A percentile compares a stretch with the other conserved stretches of the same genome.
Conservation (phyloP, 495 filamentous ascomycete genomes). For the Penicillium chermesinum region DNA sequence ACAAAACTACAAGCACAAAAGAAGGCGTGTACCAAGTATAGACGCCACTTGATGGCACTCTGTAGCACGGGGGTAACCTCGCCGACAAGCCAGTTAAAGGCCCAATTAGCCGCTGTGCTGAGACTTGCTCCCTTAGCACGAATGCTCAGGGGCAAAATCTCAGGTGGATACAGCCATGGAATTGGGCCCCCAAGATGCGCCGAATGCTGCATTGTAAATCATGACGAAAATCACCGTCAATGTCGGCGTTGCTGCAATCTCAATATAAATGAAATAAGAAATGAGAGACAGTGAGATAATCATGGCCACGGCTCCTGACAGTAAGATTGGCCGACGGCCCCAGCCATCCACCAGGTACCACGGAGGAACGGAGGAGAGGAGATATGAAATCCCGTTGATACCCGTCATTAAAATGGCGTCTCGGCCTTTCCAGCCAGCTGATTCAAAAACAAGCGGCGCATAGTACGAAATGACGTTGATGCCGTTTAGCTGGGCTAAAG, state of each 20-base stretch:
- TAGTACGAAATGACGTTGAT: conserved; percentile 99
- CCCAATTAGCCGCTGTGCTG: conserved; percentile 96
- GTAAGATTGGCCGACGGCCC: conserved; percentile 84
- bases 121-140: conserved; percentile 95
- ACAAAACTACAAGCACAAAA: conserved; percentile 96
- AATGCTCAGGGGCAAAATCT: conserved; percentile 95
- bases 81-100: conserved; percentile 96
- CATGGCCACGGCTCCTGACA: conserved; percentile 90
- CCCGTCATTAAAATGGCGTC: conserved; percentile 95
- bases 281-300: conserved; percentile 83
- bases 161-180: conserved; percentile 95
- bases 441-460: conserved; percentile 92
- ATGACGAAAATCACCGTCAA: conserved; percentile 93
- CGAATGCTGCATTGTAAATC: conserved; percentile 97
- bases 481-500: conserved; percentile 91
- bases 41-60: conserved; percentile 81
- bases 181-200: conserved; percentile 99
- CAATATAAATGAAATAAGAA: conserved; percentile 91
- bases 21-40: conserved; percentile 94
- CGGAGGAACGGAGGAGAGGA: conserved; percentile 85
- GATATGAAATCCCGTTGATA: conserved; percentile 88
- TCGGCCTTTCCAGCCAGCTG: conserved; percentile 87
- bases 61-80: conserved; percentile 91
- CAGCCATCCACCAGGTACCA: conserved; percentile 96
- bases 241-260: conserved; percentile 67